Evolutionary conservation across 805 yeast genomes (phyloP).

Genomic region (Blastobotrys parvus): DNA sequence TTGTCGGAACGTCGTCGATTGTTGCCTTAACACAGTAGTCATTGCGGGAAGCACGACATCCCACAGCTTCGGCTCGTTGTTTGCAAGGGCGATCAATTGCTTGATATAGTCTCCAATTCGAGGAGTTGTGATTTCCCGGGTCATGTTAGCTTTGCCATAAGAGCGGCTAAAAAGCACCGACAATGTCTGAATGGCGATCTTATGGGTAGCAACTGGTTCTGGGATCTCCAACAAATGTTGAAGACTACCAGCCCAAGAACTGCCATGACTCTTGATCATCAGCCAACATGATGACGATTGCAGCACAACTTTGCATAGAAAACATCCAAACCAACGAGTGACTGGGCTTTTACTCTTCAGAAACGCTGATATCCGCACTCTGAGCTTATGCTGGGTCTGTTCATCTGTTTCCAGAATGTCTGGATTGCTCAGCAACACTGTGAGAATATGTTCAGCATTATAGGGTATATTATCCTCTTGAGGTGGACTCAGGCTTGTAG

Average conservation of each 20-base stretch:
- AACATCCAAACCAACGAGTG: conserved; percentile 32
- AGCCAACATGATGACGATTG: conserved; percentile 18
- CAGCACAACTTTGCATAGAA: conserved; percentile 23
- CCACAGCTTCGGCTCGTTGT: conserved; percentile 33
- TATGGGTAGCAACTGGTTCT: conserved; percentile 26
- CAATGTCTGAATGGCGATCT: conserved; percentile 23
- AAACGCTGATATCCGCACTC: conserved; percentile 26
- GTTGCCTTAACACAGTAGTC: conserved; percentile 39
- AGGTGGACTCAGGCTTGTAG: conserved; percentile 11
- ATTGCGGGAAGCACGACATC: conserved; percentile 33
- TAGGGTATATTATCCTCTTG: conserved; percentile 7
- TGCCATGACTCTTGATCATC: conserved; percentile 31
- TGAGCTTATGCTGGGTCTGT: conserved; percentile 22
- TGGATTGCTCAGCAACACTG: conserved; percentile 2
- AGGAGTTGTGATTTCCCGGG: conserved; percentile 79
- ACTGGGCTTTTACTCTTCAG: conserved; percentile 30
- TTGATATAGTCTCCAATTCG: conserved; percentile 54
- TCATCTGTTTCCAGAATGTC: conserved; percentile 11
- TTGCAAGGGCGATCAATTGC: conserved; percentile 39
- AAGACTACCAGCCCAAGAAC: conserved; percentile 30
- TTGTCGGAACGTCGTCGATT: conserved; percentile 78
- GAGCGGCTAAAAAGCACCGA: conserved; percentile 18
- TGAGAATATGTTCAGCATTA: conserved; percentile 7
- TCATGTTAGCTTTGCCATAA: conserved; percentile 74
- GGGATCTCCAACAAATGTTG: conserved; percentile 32